phyloP scores from a whole-genome alignment of 2,329 filamentous ascomycete species.

The Arthrobotrys entomopaga region DNA sequence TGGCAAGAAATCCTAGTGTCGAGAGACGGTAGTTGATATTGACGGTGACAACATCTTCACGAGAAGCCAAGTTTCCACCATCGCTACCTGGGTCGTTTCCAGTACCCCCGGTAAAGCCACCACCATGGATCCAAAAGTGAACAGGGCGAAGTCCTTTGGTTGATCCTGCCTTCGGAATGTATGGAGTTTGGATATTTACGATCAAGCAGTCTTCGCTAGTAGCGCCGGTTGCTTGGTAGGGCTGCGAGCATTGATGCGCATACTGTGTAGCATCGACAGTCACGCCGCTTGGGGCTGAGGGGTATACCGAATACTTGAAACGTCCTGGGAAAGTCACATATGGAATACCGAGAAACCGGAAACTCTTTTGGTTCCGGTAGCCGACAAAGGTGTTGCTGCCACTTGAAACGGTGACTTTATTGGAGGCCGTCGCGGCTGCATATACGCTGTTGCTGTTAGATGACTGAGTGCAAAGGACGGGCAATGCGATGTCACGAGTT shows the following conservation, averaged over 20 bases:
- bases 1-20: constrained; percentile 70
- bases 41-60: constrained; percentile 71
- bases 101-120: constrained; percentile 68
- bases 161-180: constrained; percentile 61
- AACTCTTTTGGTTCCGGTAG: constrained; percentile 68
- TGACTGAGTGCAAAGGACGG: constrained; percentile 67
- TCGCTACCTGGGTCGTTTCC: constrained; percentile 64
- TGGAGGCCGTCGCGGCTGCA: constrained; percentile 60
- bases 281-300: constrained; percentile 64
- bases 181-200: constrained; percentile 66
- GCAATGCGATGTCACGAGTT: constrained; percentile 60
- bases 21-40: constrained; percentile 71
- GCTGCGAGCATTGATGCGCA: constrained; percentile 64
- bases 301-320: constrained; percentile 63
- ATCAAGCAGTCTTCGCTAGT: constrained; percentile 65
- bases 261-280: constrained; percentile 65
- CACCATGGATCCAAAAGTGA: constrained; percentile 68
- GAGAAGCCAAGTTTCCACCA: constrained; percentile 69
- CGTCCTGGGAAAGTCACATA: constrained; percentile 65
- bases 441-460: constrained; percentile 45
- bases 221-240: constrained; percentile 58
- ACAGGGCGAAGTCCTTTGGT: constrained; percentile 63
- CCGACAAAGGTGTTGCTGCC: constrained; percentile 65
- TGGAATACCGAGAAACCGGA: constrained; percentile 66
- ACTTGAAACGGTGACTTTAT: constrained; percentile 60